These are phyloP conservation scores for Afroboletus lepidellus DNA, from an alignment of 1,284 basidiomycete genomes.

Conservation along the genomic window DNA sequence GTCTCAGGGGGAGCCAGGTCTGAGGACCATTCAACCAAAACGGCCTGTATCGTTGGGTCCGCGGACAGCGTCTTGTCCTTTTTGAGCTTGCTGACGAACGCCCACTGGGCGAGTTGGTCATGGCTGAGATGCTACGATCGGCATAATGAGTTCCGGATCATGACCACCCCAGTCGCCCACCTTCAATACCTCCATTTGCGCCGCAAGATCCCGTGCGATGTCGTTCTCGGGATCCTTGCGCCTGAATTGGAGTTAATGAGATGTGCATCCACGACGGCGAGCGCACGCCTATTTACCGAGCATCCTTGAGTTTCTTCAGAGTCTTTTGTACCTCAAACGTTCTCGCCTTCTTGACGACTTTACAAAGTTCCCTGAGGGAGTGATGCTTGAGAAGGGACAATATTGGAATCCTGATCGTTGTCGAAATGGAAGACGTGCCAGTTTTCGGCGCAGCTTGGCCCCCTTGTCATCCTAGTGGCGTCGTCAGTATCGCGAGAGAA, in stretches of 20 bases:
- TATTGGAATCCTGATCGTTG: conserved; percentile 11
- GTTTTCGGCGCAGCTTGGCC: conserved; percentile 31
- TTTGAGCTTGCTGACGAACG: conserved; percentile 68
- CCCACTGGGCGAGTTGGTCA: conserved; percentile 58
- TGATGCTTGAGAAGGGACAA: conserved; percentile 53
- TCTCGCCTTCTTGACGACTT: conserved; percentile 79
- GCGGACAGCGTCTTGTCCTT: conserved; percentile 64
- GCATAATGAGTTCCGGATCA: conserved; percentile 1
- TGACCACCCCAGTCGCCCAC: conserved; percentile 36
- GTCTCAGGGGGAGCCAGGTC: conserved; percentile 33
- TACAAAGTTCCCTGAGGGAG: conserved; percentile 61
- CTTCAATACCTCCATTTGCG: conserved; percentile 69
- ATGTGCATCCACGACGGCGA: background rate
- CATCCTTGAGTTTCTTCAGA: conserved; percentile 78
- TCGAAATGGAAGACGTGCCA: conserved; percentile 40
- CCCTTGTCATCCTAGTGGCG: conserved; percentile 17
- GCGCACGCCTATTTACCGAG: conserved; percentile 47
- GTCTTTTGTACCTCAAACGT: conserved; percentile 81
- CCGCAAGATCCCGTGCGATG: conserved; percentile 56
- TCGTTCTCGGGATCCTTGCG: conserved; percentile 40
- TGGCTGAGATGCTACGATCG: conserved; percentile 55
- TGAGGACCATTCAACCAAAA: conserved; percentile 43
- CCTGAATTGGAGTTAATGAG: conserved; percentile 29
- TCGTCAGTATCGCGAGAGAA: conserved; percentile 6
- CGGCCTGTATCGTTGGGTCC: conserved; percentile 46